Evolutionary conservation across 306 rosid species (phyloP), one percentile per base, ranked within the genome.

Genomic region (Malus domestica): DNA sequence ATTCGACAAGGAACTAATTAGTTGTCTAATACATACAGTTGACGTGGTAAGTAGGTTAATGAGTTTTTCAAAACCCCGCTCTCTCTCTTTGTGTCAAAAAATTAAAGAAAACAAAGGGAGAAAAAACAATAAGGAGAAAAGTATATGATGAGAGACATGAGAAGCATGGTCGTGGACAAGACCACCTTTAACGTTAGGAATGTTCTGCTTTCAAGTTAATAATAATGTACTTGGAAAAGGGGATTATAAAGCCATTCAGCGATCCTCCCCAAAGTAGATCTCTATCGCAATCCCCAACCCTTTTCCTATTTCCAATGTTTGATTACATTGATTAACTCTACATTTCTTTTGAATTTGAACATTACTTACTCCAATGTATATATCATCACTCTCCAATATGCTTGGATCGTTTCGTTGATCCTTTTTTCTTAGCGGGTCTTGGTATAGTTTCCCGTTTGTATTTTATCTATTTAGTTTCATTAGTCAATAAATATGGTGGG

Each of bases 121-220:
- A 71, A 35, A 27, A 55, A 35, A 22, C 25, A 59, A 4, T 23
- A 60, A 65, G 52, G 62, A 74, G 67, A 67, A 73, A 80, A 72
- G 80, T 73, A 54, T 33, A 80, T 80, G 85, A 77, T 80, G 85
- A 79, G 85, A 79, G 73, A 80, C 83, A 83, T 59, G 86, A 81
- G 83, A 80, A 82, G 75, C 81, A 84, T 77, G 85, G 44, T 51
- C 60, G 23, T 63, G 68, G 78, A 81, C 74, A 83, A 85, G 88
- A 84, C 90, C 85, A 85, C 90, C 78, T 90, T 90, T 85, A 90
- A 90, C 89, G 90, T 86, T 83, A 82, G 82, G 91, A 89, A 91
- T 91, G 90, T 88, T 86, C 85, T 82, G 77, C 74, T 67, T 83
- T 83, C 82, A 81, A 83, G 75, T 83, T 27, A 63, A 44, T 70